Conservation (phyloP, 75 land plant genomes). For the Adiantum capillusveneris region DNA sequence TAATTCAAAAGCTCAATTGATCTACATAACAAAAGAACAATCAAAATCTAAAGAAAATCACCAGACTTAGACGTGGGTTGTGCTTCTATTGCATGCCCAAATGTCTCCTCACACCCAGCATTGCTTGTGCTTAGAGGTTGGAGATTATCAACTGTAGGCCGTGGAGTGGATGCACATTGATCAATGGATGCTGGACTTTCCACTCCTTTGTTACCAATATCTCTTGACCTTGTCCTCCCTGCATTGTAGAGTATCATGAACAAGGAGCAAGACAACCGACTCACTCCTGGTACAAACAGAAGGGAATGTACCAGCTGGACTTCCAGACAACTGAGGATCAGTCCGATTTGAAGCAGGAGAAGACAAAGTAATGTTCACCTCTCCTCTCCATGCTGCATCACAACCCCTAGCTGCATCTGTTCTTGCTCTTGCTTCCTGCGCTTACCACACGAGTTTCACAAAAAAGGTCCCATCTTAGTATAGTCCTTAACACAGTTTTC, state of each 20-base stretch:
- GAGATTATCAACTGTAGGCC: too few relatives aligned
- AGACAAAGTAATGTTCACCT: conserved; percentile 35
- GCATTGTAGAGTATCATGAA: background rate
- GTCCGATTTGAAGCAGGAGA: conserved; percentile 21
- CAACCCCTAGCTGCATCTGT: conserved; percentile 48
- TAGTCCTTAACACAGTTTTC: too few relatives aligned
- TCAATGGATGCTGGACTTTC: conserved; percentile 16
- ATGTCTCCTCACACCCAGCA: conserved; percentile 9
- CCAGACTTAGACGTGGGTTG: background rate
- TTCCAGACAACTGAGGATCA: conserved; percentile 10
- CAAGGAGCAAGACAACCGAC: too few relatives aligned
- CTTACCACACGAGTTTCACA: too few relatives aligned
- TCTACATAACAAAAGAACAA: too few relatives aligned
- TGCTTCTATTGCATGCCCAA: conserved; percentile 14
- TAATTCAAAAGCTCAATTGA: too few relatives aligned
- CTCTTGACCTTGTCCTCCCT: conserved; percentile 17
- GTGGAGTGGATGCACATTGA: too few relatives aligned
- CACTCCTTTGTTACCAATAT: conserved; percentile 2
- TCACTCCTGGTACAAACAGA: too few relatives aligned
- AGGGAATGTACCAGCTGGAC: conserved; percentile 18
- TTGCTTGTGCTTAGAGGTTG: too few relatives aligned
- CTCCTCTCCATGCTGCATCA: conserved; percentile 68
- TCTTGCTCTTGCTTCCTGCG: conserved; percentile 54
- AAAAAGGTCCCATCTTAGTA: too few relatives aligned
- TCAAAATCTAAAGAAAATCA: conserved; percentile 2